Percentiles rank a stretch among this genome's conserved stretches.
Evolutionary conservation across 768 basidiomycete genomes (phyloP).

Genomic region (Leccinum variicolor): DNA sequence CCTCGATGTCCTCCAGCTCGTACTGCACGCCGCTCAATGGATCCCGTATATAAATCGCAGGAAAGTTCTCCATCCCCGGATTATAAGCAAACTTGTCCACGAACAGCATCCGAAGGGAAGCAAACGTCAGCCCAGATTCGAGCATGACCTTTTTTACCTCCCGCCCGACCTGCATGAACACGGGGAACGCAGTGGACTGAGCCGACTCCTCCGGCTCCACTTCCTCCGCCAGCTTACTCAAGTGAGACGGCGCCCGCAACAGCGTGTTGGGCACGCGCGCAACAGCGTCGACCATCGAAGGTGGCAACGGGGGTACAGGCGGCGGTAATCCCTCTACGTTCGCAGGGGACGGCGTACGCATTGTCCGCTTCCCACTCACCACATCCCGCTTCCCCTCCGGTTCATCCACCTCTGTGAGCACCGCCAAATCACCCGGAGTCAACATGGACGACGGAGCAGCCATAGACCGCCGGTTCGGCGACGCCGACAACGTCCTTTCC

Average conservation of each 20-base stretch:
- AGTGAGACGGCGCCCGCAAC: not conserved
- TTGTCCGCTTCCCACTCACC: conserved; percentile 26
- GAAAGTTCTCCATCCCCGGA: conserved; percentile 90
- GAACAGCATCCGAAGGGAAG: conserved; percentile 80
- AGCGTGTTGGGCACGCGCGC: conserved; percentile 11
- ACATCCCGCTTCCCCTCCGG: conserved; percentile 17
- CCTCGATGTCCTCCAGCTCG: conserved; percentile 92
- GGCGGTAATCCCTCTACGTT: conserved; percentile 15
- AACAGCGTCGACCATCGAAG: conserved; percentile 40
- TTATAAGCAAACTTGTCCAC: conserved; percentile 94
- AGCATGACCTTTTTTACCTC: conserved; percentile 86
- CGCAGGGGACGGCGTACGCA: conserved; percentile 36
- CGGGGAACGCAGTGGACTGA: conserved; percentile 43
- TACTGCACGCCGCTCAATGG: conserved; percentile 91
- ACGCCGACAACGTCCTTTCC: conserved; percentile 44
- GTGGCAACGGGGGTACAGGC: conserved; percentile 48
- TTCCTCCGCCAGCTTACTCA: conserved; percentile 20
- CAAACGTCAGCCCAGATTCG: conserved; percentile 66
- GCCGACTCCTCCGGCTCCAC: conserved; percentile 19
- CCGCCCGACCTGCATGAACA: conserved; percentile 86
- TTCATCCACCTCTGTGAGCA: conserved; percentile 71
- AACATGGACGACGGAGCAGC: conserved; percentile 54
- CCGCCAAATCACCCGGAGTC: conserved; percentile 69
- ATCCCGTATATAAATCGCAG: conserved; percentile 94
- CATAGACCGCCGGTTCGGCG: conserved; percentile 64